Evolutionary conservation across 2,329 filamentous ascomycete genomes (phyloP), one percentile per base, ranked within the genome.

Genomic region (Aureobasidium uvarum): DNA sequence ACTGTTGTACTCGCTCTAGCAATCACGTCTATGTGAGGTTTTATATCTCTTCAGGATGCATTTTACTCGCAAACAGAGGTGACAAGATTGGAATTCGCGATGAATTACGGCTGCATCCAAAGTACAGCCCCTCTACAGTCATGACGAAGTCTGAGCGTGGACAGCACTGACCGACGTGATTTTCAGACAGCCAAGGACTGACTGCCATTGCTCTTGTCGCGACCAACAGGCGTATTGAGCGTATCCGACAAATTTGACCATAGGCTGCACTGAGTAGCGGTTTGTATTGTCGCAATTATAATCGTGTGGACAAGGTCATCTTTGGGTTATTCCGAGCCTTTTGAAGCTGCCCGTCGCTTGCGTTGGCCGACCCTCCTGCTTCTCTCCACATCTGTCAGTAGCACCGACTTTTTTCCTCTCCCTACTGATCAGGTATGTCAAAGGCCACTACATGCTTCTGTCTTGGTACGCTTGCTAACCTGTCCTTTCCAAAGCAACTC

Each of bases 351-450:
- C 13, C 28, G n/a, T 31, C 41, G 38, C 31, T 36, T 45, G 28
- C 28, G 28, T 31, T 31, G 28, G 28, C 28, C 28, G 28, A 31
- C 28, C 16, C 38, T 54, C 20, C 45, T 31, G 18, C 48, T 54
- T 36, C 38, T 45, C 60, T 63, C 60, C 46, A 63, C 58, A 45
- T 43, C 16, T 14, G 50, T 33, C 33, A 46, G 58, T 62, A 41
- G 41, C 58, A 62, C 36, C 48, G 48, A 51, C 28, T 62, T 62
- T 62, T 62, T 51, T 50, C 43, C 55, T 59, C 55, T 20, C 38
- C n/a, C 43, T 38, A 43, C 43, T 48, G 4, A 7, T 43, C 43
- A 62, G 58, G 58, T 62, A 62, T 62, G 31, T 13, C 51, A 33
- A 43, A 62, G 13, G 58, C 45, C 33, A 11, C 33, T 18, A 50